These are phyloP conservation scores for Trypanosoma lewisi DNA, from an alignment of 208 protist genomes.

Conservation along the genomic window DNA sequence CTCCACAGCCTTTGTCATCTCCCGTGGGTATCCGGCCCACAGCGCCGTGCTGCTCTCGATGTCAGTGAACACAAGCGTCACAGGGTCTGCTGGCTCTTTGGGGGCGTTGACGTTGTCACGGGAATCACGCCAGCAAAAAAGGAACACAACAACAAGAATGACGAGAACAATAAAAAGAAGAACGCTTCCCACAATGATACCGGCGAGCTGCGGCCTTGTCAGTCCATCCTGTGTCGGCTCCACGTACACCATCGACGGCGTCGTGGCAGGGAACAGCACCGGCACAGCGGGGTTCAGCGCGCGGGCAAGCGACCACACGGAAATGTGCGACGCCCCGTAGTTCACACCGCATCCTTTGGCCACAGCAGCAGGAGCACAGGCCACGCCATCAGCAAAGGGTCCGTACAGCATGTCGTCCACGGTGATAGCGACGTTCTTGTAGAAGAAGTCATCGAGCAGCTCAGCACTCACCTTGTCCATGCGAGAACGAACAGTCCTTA, in stretches of 20 bases:
- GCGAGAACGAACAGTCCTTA: slow-evolving; percentile 14
- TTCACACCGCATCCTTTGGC: slow-evolving; percentile 28
- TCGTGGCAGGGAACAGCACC: slow-evolving; percentile 3
- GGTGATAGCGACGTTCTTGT: slow-evolving; percentile 16
- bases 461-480: slow-evolving; percentile 23
- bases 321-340: slow-evolving; percentile 50
- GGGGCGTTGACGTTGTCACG: slow-evolving; percentile 49
- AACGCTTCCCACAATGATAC: slow-evolving; percentile 28
- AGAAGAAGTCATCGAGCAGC: slow-evolving; percentile 25
- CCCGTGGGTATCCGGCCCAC: slow-evolving; percentile 52
- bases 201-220: slow-evolving; percentile 18
- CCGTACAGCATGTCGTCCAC: slow-evolving; percentile 35
- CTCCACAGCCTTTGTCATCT: slow-evolving; percentile 63
- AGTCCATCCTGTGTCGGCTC: neutral
- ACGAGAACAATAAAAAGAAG: slow-evolving; percentile 2
- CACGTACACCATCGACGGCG: slow-evolving; percentile 38
- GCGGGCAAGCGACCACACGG: slow-evolving; percentile 26
- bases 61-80: slow-evolving; percentile 76
- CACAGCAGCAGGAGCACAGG: neutral
- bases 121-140: slow-evolving; percentile 19
- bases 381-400: slow-evolving; percentile 13
- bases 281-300: slow-evolving; percentile 33
- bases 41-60: too few relatives aligned
- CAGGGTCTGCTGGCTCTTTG: slow-evolving; percentile 33
- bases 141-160: slow-evolving; percentile 11